These are phyloP conservation scores for Salix caprea DNA, from an alignment of 345 rosid species.

Conservation along the genomic window DNA sequence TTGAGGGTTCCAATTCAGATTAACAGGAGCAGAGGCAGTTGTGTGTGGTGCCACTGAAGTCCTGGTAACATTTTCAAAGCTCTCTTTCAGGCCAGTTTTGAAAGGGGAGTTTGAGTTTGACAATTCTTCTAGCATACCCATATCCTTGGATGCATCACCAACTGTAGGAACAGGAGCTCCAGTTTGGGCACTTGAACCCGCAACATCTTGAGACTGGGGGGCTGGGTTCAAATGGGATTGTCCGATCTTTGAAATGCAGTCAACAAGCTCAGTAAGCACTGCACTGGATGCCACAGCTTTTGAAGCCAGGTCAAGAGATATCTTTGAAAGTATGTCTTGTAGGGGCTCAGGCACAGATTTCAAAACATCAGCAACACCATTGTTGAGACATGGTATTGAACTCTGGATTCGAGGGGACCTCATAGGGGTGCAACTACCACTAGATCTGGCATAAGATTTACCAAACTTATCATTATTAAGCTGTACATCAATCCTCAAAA, in stretches of 20 bases:
- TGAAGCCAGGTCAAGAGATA: conserved; percentile 51
- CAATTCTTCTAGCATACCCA: conserved; percentile 6
- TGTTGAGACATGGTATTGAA: conserved; percentile 36
- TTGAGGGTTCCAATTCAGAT: conserved; percentile 35
- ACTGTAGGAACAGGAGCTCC: conserved; percentile 23
- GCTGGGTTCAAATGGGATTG: conserved; percentile 20
- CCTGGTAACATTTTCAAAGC: conserved; percentile 3
- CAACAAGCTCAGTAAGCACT: conserved; percentile 35
- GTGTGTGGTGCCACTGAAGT: conserved; percentile 7
- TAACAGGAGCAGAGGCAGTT: conserved; percentile 22
- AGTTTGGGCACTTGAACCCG: conserved; percentile 6
- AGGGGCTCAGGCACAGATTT: conserved; percentile 63
- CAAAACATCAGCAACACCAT: conserved; percentile 46
- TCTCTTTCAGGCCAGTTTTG: conserved; percentile 14
- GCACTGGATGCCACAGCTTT: conserved; percentile 49
- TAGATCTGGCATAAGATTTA: conserved; percentile 36
- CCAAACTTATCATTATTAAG: conserved; percentile 29
- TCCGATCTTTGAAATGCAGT: conserved; percentile 38
- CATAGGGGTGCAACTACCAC: conserved; percentile 52
- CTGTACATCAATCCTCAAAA: conserved; percentile 56
- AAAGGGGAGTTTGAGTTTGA: conserved; percentile 14
- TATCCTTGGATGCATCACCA: conserved; percentile 16
- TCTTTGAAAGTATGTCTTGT: conserved; percentile 44
- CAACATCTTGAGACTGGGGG: conserved; percentile 16
- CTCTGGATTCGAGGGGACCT: conserved; percentile 38